Evolutionary conservation across 345 rosid species (phyloP).

Genomic region (Bruguiera gymnorhiza): DNA sequence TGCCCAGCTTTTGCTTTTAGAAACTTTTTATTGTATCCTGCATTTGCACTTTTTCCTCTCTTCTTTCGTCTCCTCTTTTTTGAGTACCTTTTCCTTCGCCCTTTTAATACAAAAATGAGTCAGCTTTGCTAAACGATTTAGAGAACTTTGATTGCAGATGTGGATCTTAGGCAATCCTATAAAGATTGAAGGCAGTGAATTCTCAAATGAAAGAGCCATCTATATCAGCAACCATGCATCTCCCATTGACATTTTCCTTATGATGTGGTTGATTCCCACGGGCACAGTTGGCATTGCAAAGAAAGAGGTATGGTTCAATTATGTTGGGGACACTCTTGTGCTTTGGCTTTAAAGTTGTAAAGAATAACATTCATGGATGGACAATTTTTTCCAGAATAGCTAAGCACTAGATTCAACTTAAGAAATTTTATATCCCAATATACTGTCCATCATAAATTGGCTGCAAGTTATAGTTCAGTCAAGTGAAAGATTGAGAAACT

Average conservation of each 20-base stretch:
- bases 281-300: slow-evolving; percentile 59
- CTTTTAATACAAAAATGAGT: not conserved
- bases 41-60: too few species aligned
- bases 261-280: slow-evolving; percentile 53
- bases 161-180: slow-evolving; percentile 56
- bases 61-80: too few species aligned
- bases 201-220: slow-evolving; percentile 44
- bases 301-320: slow-evolving; percentile 38
- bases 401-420: too few species aligned
- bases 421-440: too few species aligned
- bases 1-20: too few species aligned
- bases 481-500: not conserved
- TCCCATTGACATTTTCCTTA: slow-evolving; percentile 50
- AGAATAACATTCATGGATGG: not conserved
- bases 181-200: slow-evolving; percentile 46
- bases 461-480: too few species aligned
- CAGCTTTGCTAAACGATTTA: not conserved
- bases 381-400: too few species aligned
- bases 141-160: slow-evolving; percentile 42
- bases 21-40: too few species aligned
- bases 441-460: too few species aligned
- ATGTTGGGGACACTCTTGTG: not conserved
- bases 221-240: slow-evolving; percentile 59
- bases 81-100: too few species aligned
- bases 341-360: not conserved